Evolutionary conservation across 2,329 filamentous ascomycete genomes (phyloP), one percentile per base, ranked within the genome.

Genomic region (Fusarium tjaetaba): DNA sequence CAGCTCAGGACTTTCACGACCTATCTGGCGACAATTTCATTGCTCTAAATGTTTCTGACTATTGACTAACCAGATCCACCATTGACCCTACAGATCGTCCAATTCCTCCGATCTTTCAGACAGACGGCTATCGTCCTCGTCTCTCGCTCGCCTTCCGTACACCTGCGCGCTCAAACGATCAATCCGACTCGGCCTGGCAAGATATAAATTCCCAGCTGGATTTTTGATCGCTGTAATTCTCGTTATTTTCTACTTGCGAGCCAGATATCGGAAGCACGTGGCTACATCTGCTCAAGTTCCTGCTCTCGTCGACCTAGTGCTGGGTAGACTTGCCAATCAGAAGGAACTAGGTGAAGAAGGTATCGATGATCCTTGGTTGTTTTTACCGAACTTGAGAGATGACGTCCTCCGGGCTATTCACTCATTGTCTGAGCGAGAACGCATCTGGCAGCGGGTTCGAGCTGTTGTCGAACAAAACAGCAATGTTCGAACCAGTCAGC

Each of bases 71-170:
- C 93, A 97, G 95, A 92, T 89, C 87, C 87, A 86, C 89, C 86
- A 84, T 89, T 86, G 85, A 89, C 82, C 86, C 91, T 85, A 90
- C 90, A 96, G 94, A 94, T 86, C 88, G 86, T 83, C 86, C 87
- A 82, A 85, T 89, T 87, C 89, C 88, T 85, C 84, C 85, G 82
- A 86, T 87, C 84, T 91, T 90, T 80, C 87, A 86, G 81, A 82
- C 83, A 85, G 86, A 86, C 85, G 85, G 83, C 90, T 98, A 88
- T 90, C 91, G 84, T 96, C 93, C 85, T 93, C 89, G 87, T 97
- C 94, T 87, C 93, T 97, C 92, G 93, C 95, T 89, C 90, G 93
- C 84, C 88, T 98, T 92, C 90, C 95, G 86, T 87, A 98, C 92
- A 81, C 85, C 86, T 98, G 94, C 85, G 90, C 93, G 84, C 78